These are phyloP conservation scores for Brassica juncea DNA, from an alignment of 345 rosid genomes.

Conservation along the genomic window DNA sequence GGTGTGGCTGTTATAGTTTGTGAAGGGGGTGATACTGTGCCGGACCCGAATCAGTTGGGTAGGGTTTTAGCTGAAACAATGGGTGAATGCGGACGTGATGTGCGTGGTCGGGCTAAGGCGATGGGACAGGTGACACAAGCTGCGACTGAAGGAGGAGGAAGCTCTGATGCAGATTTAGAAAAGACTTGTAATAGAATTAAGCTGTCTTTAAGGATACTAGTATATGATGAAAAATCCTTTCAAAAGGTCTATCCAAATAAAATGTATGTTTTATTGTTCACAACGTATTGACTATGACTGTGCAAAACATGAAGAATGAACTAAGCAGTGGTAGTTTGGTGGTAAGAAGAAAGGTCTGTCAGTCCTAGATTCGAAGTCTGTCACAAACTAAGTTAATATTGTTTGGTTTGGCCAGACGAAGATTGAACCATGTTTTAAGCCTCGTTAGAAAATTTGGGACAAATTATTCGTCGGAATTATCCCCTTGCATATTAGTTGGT, in stretches of 20 bases:
- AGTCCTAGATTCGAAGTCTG: background rate
- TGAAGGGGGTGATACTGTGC: constrained; percentile 2
- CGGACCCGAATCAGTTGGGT: background rate
- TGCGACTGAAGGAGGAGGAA: constrained; percentile 1
- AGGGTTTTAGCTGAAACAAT: background rate
- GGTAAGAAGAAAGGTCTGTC: background rate
- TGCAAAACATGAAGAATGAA: background rate
- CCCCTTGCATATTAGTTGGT: no score
- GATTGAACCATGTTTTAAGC: no score
- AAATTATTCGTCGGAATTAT: no score
- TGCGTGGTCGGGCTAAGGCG: constrained; percentile 2
- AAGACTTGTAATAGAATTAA: constrained; percentile 11
- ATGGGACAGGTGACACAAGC: background rate
- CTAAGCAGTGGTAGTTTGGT: background rate
- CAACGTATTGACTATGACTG: background rate
- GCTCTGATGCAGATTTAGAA: constrained; percentile 8
- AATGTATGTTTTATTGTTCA: background rate
- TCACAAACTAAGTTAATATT: background rate
- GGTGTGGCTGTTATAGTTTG: background rate
- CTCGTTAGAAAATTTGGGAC: background rate
- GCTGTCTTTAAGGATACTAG: background rate
- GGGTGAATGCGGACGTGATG: background rate
- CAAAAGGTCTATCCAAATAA: background rate
- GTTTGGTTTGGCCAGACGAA: no score
- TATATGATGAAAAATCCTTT: background rate